These are phyloP conservation scores for Talaromyces sp. DNA, from an alignment of 2,329 filamentous ascomycete genomes.

Conservation along the genomic window DNA sequence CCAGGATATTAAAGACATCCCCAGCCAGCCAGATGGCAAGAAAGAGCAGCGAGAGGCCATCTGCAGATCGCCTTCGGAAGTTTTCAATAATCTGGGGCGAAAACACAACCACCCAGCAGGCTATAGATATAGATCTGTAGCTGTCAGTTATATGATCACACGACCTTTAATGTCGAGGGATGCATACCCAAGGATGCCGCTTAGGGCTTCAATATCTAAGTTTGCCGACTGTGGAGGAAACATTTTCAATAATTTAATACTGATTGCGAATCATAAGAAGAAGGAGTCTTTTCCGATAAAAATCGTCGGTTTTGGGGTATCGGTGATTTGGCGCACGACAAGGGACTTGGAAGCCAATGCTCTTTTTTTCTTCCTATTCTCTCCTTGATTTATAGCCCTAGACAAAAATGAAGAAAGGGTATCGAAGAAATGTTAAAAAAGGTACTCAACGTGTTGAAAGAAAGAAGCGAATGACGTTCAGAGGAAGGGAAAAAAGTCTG, in stretches of 20 bases:
- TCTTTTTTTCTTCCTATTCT: not conserved
- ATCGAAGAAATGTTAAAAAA: not conserved
- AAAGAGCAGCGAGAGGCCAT: constrained; percentile 86
- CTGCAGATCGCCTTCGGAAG: constrained; percentile 76
- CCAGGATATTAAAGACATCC: constrained; percentile 94
- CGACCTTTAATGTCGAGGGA: not conserved
- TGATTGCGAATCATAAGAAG: not conserved
- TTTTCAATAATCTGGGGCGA: constrained; percentile 96
- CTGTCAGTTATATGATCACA: constrained; percentile 4
- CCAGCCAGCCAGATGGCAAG: constrained; percentile 88
- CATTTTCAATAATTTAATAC: constrained; percentile 19
- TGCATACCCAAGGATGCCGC: constrained; percentile 78
- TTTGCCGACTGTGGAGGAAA: constrained; percentile 45
- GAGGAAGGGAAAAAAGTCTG: constrained; percentile 1
- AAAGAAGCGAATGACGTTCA: not conserved
- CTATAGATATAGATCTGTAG: constrained; percentile 82
- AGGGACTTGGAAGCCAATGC: not conserved
- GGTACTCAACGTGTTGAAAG: not conserved
- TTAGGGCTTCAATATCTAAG: constrained; percentile 84
- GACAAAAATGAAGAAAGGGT: not conserved
- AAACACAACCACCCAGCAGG: constrained; percentile 97
- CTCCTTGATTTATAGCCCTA: not conserved
- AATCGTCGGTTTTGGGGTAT: not conserved
- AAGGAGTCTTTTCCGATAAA: not conserved
- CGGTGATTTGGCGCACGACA: not conserved